Conservation (phyloP, 2,329 filamentous ascomycete genomes). For the Phaeosphaeria sp. region DNA sequence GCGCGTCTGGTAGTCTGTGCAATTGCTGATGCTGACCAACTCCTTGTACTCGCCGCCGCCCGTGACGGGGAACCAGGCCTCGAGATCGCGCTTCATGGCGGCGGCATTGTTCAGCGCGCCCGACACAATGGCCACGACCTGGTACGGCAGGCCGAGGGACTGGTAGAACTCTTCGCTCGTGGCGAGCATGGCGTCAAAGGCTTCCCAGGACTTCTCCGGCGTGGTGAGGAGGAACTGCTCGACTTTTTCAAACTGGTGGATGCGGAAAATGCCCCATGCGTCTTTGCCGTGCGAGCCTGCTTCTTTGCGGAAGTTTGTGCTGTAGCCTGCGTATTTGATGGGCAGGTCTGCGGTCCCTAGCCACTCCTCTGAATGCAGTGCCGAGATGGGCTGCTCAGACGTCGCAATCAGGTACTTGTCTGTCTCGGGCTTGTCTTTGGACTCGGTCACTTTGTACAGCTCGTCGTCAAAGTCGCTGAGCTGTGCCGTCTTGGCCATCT, state of each 20-base stretch:
- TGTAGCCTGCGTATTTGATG: slow-evolving; percentile 87
- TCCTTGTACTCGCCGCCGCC: slow-evolving; percentile 93
- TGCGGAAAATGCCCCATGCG: slow-evolving; percentile 97
- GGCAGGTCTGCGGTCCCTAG: slow-evolving; percentile 82
- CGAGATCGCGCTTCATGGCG: slow-evolving; percentile 91
- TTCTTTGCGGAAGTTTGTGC: slow-evolving; percentile 94
- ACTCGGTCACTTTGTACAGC: slow-evolving; percentile 90
- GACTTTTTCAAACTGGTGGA: slow-evolving; percentile 90
- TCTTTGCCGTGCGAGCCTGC: slow-evolving; percentile 91
- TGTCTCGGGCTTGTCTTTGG: slow-evolving; percentile 77
- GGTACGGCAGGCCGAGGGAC: slow-evolving; percentile 86
- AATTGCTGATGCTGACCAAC: slow-evolving; percentile 96
- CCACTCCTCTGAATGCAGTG: slow-evolving; percentile 94
- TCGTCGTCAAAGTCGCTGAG: slow-evolving; percentile 98
- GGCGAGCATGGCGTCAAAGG: slow-evolving; percentile 90
- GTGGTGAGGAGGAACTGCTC: slow-evolving; percentile 63
- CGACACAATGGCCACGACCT: slow-evolving; percentile 93
- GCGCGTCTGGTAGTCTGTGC: slow-evolving; percentile 95
- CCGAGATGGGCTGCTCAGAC: slow-evolving; percentile 93
- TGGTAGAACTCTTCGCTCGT: slow-evolving; percentile 95
- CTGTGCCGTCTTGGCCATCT: slow-evolving; percentile 98
- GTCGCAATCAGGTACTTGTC: slow-evolving; percentile 82
- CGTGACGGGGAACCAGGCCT: slow-evolving; percentile 72
- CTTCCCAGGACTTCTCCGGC: slow-evolving; percentile 84
- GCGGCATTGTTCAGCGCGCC: slow-evolving; percentile 73